Conservation (phyloP, 805 yeast genomes). For the Barnettozyma populi region DNA sequence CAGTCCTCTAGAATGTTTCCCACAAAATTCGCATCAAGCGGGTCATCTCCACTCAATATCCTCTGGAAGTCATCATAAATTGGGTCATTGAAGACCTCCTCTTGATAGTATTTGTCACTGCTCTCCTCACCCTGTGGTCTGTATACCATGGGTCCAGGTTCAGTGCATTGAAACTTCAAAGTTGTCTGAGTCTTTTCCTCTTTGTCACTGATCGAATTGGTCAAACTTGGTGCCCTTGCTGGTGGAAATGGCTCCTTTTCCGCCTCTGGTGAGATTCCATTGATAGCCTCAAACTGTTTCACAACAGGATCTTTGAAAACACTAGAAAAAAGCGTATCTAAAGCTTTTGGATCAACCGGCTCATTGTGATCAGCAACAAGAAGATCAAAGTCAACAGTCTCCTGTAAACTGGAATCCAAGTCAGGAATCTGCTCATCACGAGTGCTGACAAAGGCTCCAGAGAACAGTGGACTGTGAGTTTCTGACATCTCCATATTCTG, state of each 20-base stretch:
- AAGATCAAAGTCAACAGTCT: neutral
- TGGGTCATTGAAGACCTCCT: neutral
- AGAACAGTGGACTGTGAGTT: neutral
- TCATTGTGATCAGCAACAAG: neutral
- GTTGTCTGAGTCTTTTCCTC: neutral
- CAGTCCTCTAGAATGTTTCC: neutral
- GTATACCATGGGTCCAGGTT: neutral
- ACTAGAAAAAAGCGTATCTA: neutral
- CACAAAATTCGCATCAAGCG: neutral
- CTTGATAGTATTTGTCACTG: too few relatives aligned
- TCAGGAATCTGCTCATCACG: neutral
- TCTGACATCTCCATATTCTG: neutral
- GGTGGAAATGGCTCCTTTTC: neutral
- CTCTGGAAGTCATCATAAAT: neutral
- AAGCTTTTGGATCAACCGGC: neutral
- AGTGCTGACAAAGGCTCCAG: neutral
- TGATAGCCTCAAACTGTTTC: neutral
- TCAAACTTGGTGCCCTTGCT: neutral
- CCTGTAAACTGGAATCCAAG: neutral
- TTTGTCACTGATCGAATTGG: neutral
- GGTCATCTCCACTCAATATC: neutral
- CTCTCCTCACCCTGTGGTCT: neutral
- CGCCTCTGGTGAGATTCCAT: neutral
- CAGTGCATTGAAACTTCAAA: neutral
- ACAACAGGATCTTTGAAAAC: neutral